Conservation (phyloP, 257 asterid species). For the Przewalskia tangutica region DNA sequence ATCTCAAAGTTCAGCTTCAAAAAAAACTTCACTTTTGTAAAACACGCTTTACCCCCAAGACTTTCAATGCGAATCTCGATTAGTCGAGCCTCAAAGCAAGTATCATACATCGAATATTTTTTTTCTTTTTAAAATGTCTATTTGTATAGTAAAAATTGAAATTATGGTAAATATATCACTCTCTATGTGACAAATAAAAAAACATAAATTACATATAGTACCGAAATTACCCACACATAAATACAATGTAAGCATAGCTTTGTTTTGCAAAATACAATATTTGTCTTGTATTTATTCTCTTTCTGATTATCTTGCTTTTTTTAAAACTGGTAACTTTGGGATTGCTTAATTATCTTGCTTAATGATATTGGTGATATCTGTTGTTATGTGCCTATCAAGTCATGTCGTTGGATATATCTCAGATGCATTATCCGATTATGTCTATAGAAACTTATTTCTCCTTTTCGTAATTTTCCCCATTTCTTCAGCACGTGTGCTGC, state of each 20-base stretch:
- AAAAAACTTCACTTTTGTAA: no score
- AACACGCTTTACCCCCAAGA: no score
- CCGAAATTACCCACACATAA: not conserved
- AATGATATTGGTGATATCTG: not conserved
- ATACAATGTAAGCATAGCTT: not conserved
- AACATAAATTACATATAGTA: not conserved
- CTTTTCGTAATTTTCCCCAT: not conserved
- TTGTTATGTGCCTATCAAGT: not conserved
- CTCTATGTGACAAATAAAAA: not conserved
- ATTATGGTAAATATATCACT: not conserved
- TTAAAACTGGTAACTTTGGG: no score
- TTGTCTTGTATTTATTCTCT: not conserved
- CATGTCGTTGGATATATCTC: not conserved
- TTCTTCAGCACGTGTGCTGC: not conserved
- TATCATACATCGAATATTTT: no score
- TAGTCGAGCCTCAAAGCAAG: not conserved
- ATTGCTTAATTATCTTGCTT: not conserved
- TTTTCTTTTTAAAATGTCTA: no score
- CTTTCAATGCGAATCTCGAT: not conserved
- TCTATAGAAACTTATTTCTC: not conserved
- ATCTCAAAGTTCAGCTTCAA: no score
- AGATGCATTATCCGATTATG: not conserved
- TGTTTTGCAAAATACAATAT: not conserved
- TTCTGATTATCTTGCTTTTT: not conserved
- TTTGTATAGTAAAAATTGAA: no score